Base-by-base conservation (phyloP, 345 rosid genomes). In the Laguncularia racemosa region DNA sequence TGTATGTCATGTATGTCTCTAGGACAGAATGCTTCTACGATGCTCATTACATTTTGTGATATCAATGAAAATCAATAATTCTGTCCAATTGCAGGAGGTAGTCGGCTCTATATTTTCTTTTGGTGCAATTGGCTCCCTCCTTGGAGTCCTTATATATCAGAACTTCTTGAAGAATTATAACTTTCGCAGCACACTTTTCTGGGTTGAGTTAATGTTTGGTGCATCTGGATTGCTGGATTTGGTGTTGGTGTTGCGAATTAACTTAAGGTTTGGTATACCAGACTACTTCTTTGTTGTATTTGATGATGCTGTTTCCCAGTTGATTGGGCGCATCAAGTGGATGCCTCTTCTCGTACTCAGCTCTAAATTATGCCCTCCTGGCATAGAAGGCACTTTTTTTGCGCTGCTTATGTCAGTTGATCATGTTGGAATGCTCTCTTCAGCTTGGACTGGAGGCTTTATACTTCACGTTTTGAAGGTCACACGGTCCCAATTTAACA, bases 401-500 rank as follows among this genome's bases (percentile, higher is more conserved):
- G 91, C 95, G 56, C 59, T 84, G 64, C 78, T 87, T 56, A 87
- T 84, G 89, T 84, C 95, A 50, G 78, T 82, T 8, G 91, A 87
- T 50, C 74, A 87, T 57, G 47, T 78, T 10, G 95, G 89, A 57
- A 20, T 70, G 20, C 76, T 84, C 17, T 15, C 80, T 23, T 81
- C 85, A 7, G 72, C 86, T 3, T 80, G 91, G 91, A 75, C 72
- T 2, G 87, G 89, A 60, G 89, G 91, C 53, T 66, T 84, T 13
- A 51, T 80, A 28, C 88, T 87, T 55, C 82, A 76, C 62, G 19
- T 69, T 26, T 64, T 78, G 68, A 65, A 77, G 0, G 85, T 80
- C 38, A 87, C 91, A 3, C 74, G 91, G 51, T 75, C 81, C 44
- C 70, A 71, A 66, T 87, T 84, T 52, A 77, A 76, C 67, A 78